Evolutionary conservation across 2,329 filamentous ascomycete genomes (phyloP).

Genomic region (Pseudocercospora crystallina): DNA sequence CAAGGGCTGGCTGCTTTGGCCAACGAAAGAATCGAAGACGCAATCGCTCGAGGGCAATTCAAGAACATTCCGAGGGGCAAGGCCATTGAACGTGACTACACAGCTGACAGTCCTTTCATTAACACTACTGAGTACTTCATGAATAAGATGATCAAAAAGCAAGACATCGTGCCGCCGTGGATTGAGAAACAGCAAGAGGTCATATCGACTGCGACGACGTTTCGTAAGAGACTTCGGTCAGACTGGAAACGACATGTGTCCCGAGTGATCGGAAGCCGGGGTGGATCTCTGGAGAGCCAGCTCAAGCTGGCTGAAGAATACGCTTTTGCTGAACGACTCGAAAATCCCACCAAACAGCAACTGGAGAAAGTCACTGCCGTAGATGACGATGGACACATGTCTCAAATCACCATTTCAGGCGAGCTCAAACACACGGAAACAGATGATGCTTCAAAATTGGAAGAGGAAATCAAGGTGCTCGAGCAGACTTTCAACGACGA

Average conservation of each 20-base stretch:
- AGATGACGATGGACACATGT: slow-evolving; percentile 48
- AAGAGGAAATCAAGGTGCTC: slow-evolving; percentile 38
- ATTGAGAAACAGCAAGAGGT: slow-evolving; percentile 98
- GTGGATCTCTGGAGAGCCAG: slow-evolving; percentile 73
- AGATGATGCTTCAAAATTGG: slow-evolving; percentile 11
- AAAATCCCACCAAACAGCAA: slow-evolving; percentile 57
- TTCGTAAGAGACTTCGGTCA: slow-evolving; percentile 70
- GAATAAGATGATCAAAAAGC: slow-evolving; percentile 97
- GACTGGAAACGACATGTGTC: slow-evolving; percentile 87
- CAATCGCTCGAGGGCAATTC: slow-evolving; percentile 89
- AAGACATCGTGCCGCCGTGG: slow-evolving; percentile 95
- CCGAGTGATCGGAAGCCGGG: slow-evolving; percentile 71
- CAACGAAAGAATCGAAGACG: slow-evolving; percentile 90
- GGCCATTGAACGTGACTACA: slow-evolving; percentile 75
- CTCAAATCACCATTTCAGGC: slow-evolving; percentile 48
- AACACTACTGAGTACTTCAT: slow-evolving; percentile 97
- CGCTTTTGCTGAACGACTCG: slow-evolving; percentile 68
- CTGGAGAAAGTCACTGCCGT: slow-evolving; percentile 48
- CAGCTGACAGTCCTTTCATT: slow-evolving; percentile 82
- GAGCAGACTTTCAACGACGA: slow-evolving; percentile 36
- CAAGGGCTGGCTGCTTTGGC: slow-evolving; percentile 78
- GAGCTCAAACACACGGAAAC: slow-evolving; percentile 37
- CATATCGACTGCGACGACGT: slow-evolving; percentile 64
- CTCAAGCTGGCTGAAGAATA: slow-evolving; percentile 69
- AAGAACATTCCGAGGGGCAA: slow-evolving; percentile 78